Conservation (phyloP, 192 early-diverging fungal genomes). For the Diversispora epigaea region DNA sequence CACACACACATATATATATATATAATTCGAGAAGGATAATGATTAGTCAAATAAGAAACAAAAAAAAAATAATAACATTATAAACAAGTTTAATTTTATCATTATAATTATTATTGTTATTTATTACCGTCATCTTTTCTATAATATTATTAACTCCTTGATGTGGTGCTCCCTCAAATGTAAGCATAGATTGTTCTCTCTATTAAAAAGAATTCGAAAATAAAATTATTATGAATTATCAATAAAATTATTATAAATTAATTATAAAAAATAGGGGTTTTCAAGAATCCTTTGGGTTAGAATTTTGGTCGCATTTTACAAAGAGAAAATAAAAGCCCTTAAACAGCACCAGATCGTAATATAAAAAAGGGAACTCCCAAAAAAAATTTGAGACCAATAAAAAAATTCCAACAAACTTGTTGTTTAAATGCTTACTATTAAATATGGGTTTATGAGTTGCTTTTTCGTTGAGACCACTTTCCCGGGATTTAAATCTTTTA, state of each 20-base stretch:
- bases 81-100: not conserved
- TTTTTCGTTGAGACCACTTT: not conserved
- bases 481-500: not conserved
- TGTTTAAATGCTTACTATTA: too few relatives aligned
- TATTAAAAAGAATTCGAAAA: slow-evolving; percentile 39
- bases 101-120: not conserved
- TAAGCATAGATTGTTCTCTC: slow-evolving; percentile 79
- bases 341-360: too few relatives aligned
- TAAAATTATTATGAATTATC: not conserved
- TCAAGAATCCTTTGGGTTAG: not conserved
- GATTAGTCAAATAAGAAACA: too few relatives aligned
- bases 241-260: not conserved
- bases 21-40: not conserved
- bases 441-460: not conserved
- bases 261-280: not conserved
- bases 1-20: not conserved
- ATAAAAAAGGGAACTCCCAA: too few relatives aligned
- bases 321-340: not conserved
- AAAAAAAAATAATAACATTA: too few relatives aligned
- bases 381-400: too few relatives aligned
- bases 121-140: slow-evolving; percentile 69
- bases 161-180: slow-evolving; percentile 74
- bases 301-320: too few relatives aligned
- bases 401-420: too few relatives aligned
- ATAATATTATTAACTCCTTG: slow-evolving; percentile 63